phyloP scores from a whole-genome alignment of 2,329 filamentous ascomycete species.

The Claviceps paspali region DNA sequence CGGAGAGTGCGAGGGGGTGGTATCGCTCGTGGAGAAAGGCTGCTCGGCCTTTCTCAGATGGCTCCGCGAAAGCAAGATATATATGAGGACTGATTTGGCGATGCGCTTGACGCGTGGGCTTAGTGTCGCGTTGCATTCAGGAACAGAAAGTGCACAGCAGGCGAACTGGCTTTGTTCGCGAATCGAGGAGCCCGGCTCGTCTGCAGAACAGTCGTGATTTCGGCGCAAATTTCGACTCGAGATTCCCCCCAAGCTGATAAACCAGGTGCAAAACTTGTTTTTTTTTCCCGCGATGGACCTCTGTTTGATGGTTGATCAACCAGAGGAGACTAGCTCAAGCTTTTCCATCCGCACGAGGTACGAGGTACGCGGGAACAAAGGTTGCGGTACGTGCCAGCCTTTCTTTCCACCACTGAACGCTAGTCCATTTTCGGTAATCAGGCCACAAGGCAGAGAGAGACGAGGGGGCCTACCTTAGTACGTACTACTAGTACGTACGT shows the following conservation, averaged over 20 bases:
- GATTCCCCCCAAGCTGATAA: background rate
- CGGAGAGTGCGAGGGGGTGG: constrained; percentile 2
- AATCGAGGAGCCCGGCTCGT: background rate
- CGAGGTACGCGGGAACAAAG: background rate
- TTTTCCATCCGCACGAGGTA: constrained; percentile 5
- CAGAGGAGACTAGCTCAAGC: constrained; percentile 5
- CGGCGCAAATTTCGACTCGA: background rate
- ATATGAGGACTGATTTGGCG: background rate
- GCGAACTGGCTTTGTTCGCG: background rate
- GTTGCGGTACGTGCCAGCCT: constrained; percentile 11
- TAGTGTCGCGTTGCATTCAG: constrained; percentile 8
- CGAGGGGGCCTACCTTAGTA: background rate
- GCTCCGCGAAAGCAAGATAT: background rate
- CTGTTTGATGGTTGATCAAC: background rate
- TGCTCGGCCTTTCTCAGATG: background rate
- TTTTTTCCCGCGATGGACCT: constrained; percentile 1
- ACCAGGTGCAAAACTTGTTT: too few relatives aligned
- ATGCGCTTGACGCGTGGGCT: constrained; percentile 10
- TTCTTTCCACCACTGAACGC: constrained; percentile 1
- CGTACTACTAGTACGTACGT: too few relatives aligned
- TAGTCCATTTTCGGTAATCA: constrained; percentile 14
- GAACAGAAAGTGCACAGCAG: constrained; percentile 2
- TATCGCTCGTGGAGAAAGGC: too few relatives aligned
- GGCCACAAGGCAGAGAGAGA: constrained; percentile 18
- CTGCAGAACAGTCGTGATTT: background rate